Evolutionary conservation across 2,329 filamentous ascomycete species (phyloP).

Genomic region (Gnomoniopsis smithogilvyi): DNA sequence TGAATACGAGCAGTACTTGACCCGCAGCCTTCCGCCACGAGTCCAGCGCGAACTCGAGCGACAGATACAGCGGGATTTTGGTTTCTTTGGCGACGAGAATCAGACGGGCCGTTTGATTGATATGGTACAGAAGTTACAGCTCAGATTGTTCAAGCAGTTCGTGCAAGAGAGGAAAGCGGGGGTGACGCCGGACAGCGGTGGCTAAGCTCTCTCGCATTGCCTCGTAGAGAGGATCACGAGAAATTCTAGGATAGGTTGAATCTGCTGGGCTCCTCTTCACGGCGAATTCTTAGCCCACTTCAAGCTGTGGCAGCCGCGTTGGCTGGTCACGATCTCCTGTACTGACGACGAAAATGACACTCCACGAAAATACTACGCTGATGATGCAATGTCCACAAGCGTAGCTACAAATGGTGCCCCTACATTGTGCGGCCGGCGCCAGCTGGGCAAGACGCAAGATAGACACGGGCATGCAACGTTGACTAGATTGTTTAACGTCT

Average conservation of each 20-base stretch:
- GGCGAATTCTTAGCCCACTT: too few relatives aligned
- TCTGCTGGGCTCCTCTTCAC: too few relatives aligned
- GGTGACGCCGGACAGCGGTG: background rate
- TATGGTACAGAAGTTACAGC: slow-evolving; percentile 18
- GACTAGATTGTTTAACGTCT: too few relatives aligned
- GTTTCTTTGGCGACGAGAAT: slow-evolving; percentile 14
- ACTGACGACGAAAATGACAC: background rate
- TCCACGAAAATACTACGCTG: too few relatives aligned
- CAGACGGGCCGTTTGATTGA: slow-evolving; percentile 17
- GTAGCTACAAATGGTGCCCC: too few relatives aligned
- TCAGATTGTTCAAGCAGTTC: slow-evolving; percentile 15
- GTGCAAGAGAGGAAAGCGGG: background rate
- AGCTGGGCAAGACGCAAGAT: too few relatives aligned
- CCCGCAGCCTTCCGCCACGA: slow-evolving; percentile 11
- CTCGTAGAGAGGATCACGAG: background rate
- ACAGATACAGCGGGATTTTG: slow-evolving; percentile 17
- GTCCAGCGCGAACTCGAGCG: slow-evolving; percentile 18
- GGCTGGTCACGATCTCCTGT: background rate
- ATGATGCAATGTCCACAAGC: too few relatives aligned
- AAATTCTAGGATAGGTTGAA: background rate
- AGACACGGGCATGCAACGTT: too few relatives aligned
- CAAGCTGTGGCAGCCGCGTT: too few relatives aligned
- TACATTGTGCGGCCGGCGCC: too few relatives aligned
- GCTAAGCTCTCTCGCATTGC: background rate
- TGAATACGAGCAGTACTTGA: slow-evolving; percentile 17